phyloP scores from a whole-genome alignment of 352 stramenopile genomes.

The Phytophthora nicotianae region DNA sequence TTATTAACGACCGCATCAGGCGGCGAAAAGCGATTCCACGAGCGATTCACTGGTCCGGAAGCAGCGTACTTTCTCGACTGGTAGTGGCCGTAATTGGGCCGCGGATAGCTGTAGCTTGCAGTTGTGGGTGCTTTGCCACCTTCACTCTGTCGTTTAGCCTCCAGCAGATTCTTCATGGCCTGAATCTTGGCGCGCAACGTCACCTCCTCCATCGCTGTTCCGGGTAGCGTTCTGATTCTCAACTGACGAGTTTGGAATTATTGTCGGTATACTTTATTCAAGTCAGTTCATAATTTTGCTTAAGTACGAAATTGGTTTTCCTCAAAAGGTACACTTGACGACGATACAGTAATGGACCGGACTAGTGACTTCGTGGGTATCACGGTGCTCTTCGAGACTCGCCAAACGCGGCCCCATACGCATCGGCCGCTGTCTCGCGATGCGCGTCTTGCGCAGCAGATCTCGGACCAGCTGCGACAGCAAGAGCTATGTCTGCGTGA shows the following conservation, averaged over 20 bases:
- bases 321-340: slow-evolving; percentile 1
- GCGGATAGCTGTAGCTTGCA: slow-evolving; percentile 2
- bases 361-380: slow-evolving; percentile 88
- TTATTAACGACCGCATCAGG: background rate
- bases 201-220: slow-evolving; percentile 63
- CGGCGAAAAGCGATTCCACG: slow-evolving; percentile 45
- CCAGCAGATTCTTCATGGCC: slow-evolving; percentile 80
- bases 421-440: slow-evolving; percentile 77
- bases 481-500: slow-evolving; percentile 82
- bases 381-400: slow-evolving; percentile 82
- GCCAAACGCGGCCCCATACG: slow-evolving; percentile 43
- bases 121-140: background rate
- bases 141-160: slow-evolving; percentile 41
- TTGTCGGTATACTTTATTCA: slow-evolving; percentile 1
- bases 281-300: background rate
- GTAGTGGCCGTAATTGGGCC: slow-evolving; percentile 3
- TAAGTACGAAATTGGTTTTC: slow-evolving; percentile 19
- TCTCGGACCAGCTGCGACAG: slow-evolving; percentile 80
- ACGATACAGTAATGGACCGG: too few species aligned
- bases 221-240: slow-evolving; percentile 9
- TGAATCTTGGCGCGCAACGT: slow-evolving; percentile 83
- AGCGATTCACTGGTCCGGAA: slow-evolving; percentile 38
- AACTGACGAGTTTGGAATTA: slow-evolving; percentile 17
- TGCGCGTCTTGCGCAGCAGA: slow-evolving; percentile 75
- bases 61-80: slow-evolving; percentile 14